phyloP scores from a whole-genome alignment of 139 green algal genomes.

The Ettlia oleoabundans region DNA sequence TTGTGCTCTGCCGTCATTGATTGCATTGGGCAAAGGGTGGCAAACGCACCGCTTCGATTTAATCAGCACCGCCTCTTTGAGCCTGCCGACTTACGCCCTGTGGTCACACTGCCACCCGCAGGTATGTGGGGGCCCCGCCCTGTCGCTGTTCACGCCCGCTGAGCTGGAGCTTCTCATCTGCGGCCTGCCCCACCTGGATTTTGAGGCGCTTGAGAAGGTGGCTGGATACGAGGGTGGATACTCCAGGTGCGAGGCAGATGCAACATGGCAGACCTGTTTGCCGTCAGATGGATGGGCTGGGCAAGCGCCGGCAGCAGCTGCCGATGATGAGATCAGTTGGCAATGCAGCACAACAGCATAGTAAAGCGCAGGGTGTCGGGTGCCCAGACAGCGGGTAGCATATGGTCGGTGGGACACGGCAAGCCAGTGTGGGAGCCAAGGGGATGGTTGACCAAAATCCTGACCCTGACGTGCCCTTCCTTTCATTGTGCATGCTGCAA shows the following conservation, averaged over 20 bases:
- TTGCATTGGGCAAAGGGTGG: too few species aligned
- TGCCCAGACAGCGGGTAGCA: too few species aligned
- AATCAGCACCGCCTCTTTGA: background rate
- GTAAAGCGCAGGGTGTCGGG: too few species aligned
- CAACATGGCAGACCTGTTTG: background rate
- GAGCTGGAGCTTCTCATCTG: constrained; percentile 89
- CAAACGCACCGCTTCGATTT: too few species aligned
- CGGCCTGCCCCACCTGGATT: constrained; percentile 82
- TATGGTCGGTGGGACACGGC: too few species aligned
- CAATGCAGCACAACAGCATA: too few species aligned
- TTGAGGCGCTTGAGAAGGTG: constrained; percentile 66
- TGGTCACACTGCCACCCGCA: background rate
- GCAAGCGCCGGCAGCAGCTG: background rate
- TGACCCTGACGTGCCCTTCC: too few species aligned
- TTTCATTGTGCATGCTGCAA: too few species aligned
- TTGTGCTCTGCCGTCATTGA: too few species aligned
- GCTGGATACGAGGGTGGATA: constrained; percentile 75
- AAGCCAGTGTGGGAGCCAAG: too few species aligned
- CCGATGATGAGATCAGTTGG: background rate
- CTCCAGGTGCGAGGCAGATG: background rate
- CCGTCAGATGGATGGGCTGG: too few species aligned
- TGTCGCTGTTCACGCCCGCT: constrained; percentile 67
- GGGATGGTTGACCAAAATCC: too few species aligned
- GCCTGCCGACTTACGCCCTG: background rate
- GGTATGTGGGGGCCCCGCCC: constrained; percentile 63